Evolutionary conservation across 2,329 filamentous ascomycete species (phyloP).

Genomic region (Clarireedia sp.): DNA sequence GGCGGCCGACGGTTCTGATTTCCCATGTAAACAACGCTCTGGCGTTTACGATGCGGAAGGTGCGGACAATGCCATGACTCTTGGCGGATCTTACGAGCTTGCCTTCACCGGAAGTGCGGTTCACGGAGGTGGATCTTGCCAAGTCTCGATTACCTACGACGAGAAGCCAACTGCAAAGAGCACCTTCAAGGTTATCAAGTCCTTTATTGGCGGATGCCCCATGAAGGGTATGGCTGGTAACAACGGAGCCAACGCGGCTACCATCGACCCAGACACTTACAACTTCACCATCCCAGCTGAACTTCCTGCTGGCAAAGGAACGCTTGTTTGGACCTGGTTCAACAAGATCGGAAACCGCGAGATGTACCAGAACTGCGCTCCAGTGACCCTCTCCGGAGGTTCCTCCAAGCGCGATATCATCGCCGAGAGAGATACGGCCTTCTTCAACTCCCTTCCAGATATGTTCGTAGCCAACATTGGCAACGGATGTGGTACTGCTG

Average conservation of each 20-base stretch:
- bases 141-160: constrained; percentile 79
- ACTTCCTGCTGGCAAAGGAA: constrained; percentile 68
- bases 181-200: constrained; percentile 84
- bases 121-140: constrained; percentile 90
- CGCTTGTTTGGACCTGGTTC: constrained; percentile 89
- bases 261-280: constrained; percentile 48
- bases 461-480: constrained; percentile 69
- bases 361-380: constrained; percentile 96
- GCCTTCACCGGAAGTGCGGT: constrained; percentile 63
- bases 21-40: constrained; percentile 69
- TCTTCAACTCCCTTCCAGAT: constrained; percentile 56
- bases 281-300: constrained; percentile 63
- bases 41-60: constrained; percentile 38
- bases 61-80: constrained; percentile 47
- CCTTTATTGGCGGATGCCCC: constrained; percentile 79
- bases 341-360: constrained; percentile 90
- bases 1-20: constrained; percentile 52
- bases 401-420: constrained; percentile 31
- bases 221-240: constrained; percentile 51
- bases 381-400: constrained; percentile 54
- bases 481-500: constrained; percentile 46
- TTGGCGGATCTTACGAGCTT: constrained; percentile 55
- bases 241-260: constrained; percentile 39
- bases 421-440: constrained; percentile 34
- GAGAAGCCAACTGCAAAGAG: constrained; percentile 55